These are phyloP conservation scores for Galerina marginata DNA, from an alignment of 768 basidiomycete genomes.

Conservation along the genomic window DNA sequence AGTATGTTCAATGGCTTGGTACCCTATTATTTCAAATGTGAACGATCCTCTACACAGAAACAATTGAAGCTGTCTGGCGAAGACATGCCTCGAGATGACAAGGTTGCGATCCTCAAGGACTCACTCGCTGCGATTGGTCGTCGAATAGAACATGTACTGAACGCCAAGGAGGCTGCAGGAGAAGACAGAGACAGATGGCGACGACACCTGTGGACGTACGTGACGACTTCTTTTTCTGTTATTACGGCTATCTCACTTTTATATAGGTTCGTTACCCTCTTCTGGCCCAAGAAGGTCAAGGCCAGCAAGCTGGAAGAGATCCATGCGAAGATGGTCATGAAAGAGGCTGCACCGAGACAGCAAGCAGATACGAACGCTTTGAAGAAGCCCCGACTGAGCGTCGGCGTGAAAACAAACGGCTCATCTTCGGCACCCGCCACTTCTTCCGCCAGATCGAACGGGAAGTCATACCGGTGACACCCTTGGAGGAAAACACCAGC, in stretches of 20 bases:
- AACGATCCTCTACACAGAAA: conserved; percentile 60
- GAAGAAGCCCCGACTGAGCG: conserved; percentile 66
- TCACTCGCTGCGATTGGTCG: conserved; percentile 93
- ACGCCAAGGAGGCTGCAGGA: conserved; percentile 74
- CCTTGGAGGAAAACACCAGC: conserved; percentile 8
- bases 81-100: conserved; percentile 93
- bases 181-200: conserved; percentile 89
- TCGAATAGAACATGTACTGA: conserved; percentile 86
- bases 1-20: conserved; percentile 48
- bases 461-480: conserved; percentile 64
- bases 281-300: conserved; percentile 98
- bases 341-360: conserved; percentile 73
- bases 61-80: conserved; percentile 93
- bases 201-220: conserved; percentile 96
- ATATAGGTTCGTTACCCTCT: conserved; percentile 87
- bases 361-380: conserved; percentile 50
- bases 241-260: conserved; percentile 10
- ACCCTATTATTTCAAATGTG: conserved; percentile 10
- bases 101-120: conserved; percentile 94
- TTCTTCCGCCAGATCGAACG: conserved; percentile 58
- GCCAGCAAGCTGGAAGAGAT: conserved; percentile 93
- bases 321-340: conserved; percentile 95
- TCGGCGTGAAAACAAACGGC: conserved; percentile 58
- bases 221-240: conserved; percentile 26
- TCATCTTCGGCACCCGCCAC: conserved; percentile 47